Evolutionary conservation across 495 filamentous ascomycete species (phyloP).

Genomic region (Neurospora sp.): DNA sequence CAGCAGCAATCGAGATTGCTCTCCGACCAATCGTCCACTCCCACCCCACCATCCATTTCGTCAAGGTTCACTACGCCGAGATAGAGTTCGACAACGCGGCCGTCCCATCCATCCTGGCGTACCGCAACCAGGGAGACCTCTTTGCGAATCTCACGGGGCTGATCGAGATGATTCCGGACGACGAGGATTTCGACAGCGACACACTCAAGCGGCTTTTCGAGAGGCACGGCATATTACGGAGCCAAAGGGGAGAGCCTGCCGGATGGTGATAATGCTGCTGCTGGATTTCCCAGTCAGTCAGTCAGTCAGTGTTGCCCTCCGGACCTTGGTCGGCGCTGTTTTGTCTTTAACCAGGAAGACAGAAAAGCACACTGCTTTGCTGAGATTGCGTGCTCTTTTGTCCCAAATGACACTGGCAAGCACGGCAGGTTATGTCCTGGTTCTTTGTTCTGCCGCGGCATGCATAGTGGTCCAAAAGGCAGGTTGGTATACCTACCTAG

Average conservation of each 20-base stretch:
- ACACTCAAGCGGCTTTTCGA: slow-evolving; percentile 38
- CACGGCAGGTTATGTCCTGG: neutral
- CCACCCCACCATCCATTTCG: slow-evolving; percentile 66
- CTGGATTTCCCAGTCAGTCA: neutral
- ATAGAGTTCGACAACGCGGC: slow-evolving; percentile 90
- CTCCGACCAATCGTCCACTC: slow-evolving; percentile 59
- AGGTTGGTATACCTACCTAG: neutral
- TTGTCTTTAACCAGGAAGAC: neutral
- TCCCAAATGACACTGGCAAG: neutral
- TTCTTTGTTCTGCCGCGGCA: neutral
- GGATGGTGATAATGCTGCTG: neutral
- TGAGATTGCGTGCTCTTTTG: neutral
- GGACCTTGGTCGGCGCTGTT: neutral
- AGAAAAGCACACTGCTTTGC: neutral
- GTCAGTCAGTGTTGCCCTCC: neutral
- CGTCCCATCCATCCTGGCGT: slow-evolving; percentile 82
- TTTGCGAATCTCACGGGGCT: slow-evolving; percentile 85
- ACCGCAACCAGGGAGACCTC: slow-evolving; percentile 74
- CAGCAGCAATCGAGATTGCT: slow-evolving; percentile 64
- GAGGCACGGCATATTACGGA: slow-evolving; percentile 36
- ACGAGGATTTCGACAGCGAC: slow-evolving; percentile 42
- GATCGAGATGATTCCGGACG: slow-evolving; percentile 70
- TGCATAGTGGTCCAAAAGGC: neutral
- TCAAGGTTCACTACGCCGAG: slow-evolving; percentile 85
- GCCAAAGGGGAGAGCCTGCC: neutral